Base-by-base conservation (phyloP, 441 rosid genomes). In the Macaranga tanarius region DNA sequence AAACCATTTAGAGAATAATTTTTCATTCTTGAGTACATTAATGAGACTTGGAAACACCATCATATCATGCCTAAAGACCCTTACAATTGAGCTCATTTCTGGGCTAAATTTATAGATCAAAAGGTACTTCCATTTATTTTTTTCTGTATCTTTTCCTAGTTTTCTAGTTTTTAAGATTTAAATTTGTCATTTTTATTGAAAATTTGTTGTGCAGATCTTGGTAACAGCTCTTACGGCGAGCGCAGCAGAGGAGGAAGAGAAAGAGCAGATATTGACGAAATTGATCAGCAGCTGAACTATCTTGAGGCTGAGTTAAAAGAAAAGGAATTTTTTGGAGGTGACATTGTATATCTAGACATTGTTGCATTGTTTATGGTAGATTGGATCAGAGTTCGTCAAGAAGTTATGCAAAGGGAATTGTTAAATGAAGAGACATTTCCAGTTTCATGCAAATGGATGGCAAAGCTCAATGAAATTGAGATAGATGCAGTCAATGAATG, bases 241-340 rank as follows among this genome's bases (percentile, higher is more conserved):
- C 7, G 13, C 63, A 13, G 65, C 62, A 4, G 28, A 40, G 42
- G 28, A 16, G 52, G 73, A 62, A 22, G 73, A 68, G 17, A 22
- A 38, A 40, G 52, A 42, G 73, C 44, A 62, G 20, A 59, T 50
- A 3, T 66, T 5, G 60, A 60, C 44, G 69, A 75, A 52, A 0
- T 38, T 19, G 10, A n/a, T 3, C 54, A 61, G 42, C 56, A 75
- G 20, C 28, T 75, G 28, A 75, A 51, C n/a, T 0, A 72, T 20
- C 54, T 83, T 23, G 89, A 86, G 84, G 73, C 73, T 45, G 85
- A 85, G 73, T 78, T 86, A 0, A 70, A 76, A 0, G 87, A 81
- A 22, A 86, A 85, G 70, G 76, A 83, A 11, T 85, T 75, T 55
- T 75, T 86, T 22, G 82, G 83, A 45, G 86, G 87, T 19, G 69